Evolutionary conservation across 805 yeast species (phyloP).

Genomic region (Cyberlindnera japonica): DNA sequence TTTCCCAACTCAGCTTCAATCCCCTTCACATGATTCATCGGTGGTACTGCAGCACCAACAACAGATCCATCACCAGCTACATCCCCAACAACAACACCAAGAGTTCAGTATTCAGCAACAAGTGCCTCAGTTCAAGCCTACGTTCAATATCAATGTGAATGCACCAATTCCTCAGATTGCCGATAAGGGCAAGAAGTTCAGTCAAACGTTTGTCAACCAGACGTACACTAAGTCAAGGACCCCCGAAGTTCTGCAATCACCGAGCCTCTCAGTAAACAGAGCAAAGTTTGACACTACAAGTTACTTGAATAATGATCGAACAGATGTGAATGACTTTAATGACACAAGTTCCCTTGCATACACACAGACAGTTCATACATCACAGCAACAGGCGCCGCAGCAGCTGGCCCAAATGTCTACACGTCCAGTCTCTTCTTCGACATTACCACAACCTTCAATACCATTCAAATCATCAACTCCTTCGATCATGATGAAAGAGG

Average conservation of each 20-base stretch:
- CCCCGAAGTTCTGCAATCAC: constrained; percentile 17
- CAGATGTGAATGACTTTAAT: constrained; percentile 21
- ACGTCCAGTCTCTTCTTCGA: constrained; percentile 5
- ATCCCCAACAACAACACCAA: constrained; percentile 5
- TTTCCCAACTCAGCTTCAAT: constrained; percentile 4
- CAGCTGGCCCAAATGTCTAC: constrained; percentile 2
- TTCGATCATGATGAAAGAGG: constrained; percentile 14
- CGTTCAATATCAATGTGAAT: constrained; percentile 5
- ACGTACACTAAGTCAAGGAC: constrained; percentile 14
- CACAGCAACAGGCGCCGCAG: constrained; percentile 2
- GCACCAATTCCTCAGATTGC: constrained; percentile 9
- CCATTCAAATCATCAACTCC: constrained; percentile 5
- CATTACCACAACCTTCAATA: constrained; percentile 11
- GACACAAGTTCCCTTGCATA: constrained; percentile 18
- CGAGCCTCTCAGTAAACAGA: constrained; percentile 15
- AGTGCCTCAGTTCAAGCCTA: constrained; percentile 14
- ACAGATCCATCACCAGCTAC: constrained; percentile 2
- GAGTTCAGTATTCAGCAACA: constrained; percentile 11
- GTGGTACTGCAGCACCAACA: constrained; percentile 2
- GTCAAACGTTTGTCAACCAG: constrained; percentile 19
- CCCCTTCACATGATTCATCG: constrained; percentile 7
- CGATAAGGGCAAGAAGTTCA: constrained; percentile 12
- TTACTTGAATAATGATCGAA: constrained; percentile 21
- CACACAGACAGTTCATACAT: constrained; percentile 14
- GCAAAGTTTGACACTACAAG: constrained; percentile 18